Conservation (phyloP, 2,329 filamentous ascomycete genomes). For the Penicillium sp. region DNA sequence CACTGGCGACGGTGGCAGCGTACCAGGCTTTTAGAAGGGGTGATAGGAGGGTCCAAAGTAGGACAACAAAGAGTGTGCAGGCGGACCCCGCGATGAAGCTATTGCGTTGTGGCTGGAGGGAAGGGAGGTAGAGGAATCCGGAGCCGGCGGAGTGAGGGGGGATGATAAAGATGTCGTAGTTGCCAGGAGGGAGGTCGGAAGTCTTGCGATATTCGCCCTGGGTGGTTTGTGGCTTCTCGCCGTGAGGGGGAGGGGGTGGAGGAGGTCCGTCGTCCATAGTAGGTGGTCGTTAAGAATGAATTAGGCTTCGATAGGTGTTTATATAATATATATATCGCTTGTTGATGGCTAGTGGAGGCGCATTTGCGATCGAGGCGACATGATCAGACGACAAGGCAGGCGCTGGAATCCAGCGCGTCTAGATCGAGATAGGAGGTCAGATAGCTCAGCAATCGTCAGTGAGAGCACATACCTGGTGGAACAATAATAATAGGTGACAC, state of each 20-base stretch:
- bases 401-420: no score
- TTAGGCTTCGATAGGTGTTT: no score
- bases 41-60: no score
- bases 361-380: no score
- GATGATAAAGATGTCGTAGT: slow-evolving; percentile 96
- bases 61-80: slow-evolving; percentile 67
- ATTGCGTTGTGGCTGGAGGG: slow-evolving; percentile 72
- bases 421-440: no score
- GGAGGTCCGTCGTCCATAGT: slow-evolving; percentile 49
- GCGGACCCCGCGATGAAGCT: slow-evolving; percentile 84
- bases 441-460: no score
- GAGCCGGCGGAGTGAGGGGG: slow-evolving; percentile 81
- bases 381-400: no score
- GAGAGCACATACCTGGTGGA: no score
- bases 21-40: slow-evolving; percentile 70
- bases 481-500: no score
- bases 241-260: slow-evolving; percentile 76
- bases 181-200: slow-evolving; percentile 67
- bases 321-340: no score
- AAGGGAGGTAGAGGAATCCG: slow-evolving; percentile 90
- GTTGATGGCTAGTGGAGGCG: no score
- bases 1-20: slow-evolving; percentile 59
- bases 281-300: no score
- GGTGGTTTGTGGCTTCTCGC: slow-evolving; percentile 61
- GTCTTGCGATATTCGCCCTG: slow-evolving; percentile 42